Conservation (phyloP, 805 yeast species). For the Candida piceae region DNA sequence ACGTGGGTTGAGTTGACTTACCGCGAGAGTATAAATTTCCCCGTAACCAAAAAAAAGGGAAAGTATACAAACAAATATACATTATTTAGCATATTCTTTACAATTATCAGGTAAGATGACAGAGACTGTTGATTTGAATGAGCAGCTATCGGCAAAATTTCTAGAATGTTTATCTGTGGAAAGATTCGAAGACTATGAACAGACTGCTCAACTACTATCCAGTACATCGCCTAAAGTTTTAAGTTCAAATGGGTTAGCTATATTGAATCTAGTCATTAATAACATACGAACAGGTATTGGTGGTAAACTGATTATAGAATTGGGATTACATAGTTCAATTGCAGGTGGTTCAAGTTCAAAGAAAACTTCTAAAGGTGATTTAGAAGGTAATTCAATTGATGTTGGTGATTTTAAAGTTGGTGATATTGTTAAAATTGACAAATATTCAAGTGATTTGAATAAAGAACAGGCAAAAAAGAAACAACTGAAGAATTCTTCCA, state of each 20-base stretch:
- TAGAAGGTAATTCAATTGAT: slow-evolving; percentile 22
- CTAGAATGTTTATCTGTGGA: slow-evolving; percentile 41
- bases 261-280: slow-evolving; percentile 56
- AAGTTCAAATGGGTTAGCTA: slow-evolving; percentile 70
- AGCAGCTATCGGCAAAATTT: slow-evolving; percentile 32
- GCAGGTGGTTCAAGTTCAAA: slow-evolving; percentile 8
- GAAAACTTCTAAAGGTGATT: slow-evolving; percentile 21
- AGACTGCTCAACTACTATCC: slow-evolving; percentile 38
- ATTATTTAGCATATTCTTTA: no score
- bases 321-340: slow-evolving; percentile 47
- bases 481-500: slow-evolving; percentile 28
- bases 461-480: not conserved
- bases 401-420: slow-evolving; percentile 61
- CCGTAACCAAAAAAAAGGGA: no score
- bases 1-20: no score
- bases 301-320: slow-evolving; percentile 65
- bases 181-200: slow-evolving; percentile 46
- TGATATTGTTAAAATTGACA: slow-evolving; percentile 66
- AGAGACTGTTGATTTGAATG: no score
- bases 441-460: slow-evolving; percentile 29
- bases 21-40: no score
- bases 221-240: slow-evolving; percentile 57
- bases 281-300: slow-evolving; percentile 72
- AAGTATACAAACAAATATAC: no score
- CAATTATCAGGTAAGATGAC: no score